phyloP scores from a whole-genome alignment of 176 grass and related monocot genomes.

The Avena atlantica region DNA sequence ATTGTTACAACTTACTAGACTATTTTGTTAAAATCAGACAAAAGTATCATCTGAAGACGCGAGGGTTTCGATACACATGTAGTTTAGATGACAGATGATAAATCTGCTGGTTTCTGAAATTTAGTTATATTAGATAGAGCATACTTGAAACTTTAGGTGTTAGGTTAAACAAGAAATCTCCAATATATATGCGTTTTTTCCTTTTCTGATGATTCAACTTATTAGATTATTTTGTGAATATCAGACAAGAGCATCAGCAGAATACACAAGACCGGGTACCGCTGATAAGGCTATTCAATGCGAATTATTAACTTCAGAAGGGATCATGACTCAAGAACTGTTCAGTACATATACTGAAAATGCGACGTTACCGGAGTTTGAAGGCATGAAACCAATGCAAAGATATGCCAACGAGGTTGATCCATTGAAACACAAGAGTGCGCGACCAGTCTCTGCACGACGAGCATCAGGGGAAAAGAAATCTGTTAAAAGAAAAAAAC shows the following conservation, averaged over 20 bases:
- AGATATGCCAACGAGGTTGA: slow-evolving; percentile 27
- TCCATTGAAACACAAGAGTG: slow-evolving; percentile 23
- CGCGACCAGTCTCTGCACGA: not conserved
- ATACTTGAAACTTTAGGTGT: slow-evolving; percentile 7
- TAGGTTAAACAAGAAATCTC: slow-evolving; percentile 18
- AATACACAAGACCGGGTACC: slow-evolving; percentile 45
- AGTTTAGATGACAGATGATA: slow-evolving; percentile 21
- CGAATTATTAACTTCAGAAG: slow-evolving; percentile 56
- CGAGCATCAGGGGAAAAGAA: slow-evolving; percentile 30
- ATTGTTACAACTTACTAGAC: not conserved
- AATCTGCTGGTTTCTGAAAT: slow-evolving; percentile 25
- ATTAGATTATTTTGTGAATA: slow-evolving; percentile 42
- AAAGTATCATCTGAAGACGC: slow-evolving; percentile 20
- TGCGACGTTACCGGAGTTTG: not conserved
- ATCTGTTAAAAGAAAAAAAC: slow-evolving; percentile 43
- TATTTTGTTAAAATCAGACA: slow-evolving; percentile 45
- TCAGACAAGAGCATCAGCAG: slow-evolving; percentile 37
- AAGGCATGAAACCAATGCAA: slow-evolving; percentile 35
- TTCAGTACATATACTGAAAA: slow-evolving; percentile 20
- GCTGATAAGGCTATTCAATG: slow-evolving; percentile 63
- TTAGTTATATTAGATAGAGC: slow-evolving; percentile 12
- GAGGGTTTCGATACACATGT: slow-evolving; percentile 19
- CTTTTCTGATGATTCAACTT: slow-evolving; percentile 1
- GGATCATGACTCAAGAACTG: slow-evolving; percentile 32
- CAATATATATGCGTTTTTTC: not conserved